A percentile compares a stretch with the other conserved stretches of the same genome.
Evolutionary conservation across 2,329 filamentous ascomycete genomes (phyloP).

Genomic region (Dactylellina cionopaga): DNA sequence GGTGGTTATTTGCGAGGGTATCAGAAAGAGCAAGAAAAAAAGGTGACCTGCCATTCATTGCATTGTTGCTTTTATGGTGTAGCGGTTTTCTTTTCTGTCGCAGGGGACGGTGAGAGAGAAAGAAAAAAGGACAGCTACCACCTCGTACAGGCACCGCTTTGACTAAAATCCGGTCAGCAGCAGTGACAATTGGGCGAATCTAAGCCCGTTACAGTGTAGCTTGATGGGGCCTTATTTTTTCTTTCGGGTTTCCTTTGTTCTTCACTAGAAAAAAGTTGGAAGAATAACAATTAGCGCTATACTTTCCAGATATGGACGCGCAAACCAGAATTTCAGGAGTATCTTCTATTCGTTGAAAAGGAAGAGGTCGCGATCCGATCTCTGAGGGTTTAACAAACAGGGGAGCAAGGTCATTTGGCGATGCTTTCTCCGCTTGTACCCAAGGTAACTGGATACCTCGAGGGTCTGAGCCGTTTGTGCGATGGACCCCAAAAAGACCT

Average conservation of each 20-base stretch:
- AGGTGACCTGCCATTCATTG: background rate
- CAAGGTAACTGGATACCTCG: conserved; percentile 11
- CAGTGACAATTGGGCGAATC: background rate
- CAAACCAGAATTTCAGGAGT: conserved; percentile 33
- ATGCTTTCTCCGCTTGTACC: conserved; percentile 26
- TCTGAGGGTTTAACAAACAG: conserved; percentile 10
- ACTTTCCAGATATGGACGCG: conserved; percentile 39
- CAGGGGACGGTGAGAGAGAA: conserved; percentile 24
- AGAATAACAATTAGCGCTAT: conserved; percentile 27
- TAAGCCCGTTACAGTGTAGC: conserved; percentile 37
- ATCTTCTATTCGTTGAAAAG: no score
- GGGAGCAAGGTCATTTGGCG: conserved; percentile 13
- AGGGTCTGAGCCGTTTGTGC: background rate
- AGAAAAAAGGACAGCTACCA: conserved; percentile 5
- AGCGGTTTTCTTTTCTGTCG: conserved; percentile 2
- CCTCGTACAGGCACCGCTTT: conserved; percentile 34
- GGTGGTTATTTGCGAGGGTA: conserved; percentile 21
- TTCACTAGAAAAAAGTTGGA: background rate
- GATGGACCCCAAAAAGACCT: conserved; percentile 3
- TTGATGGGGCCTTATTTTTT: conserved; percentile 20
- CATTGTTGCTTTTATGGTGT: background rate
- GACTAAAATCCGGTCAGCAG: conserved; percentile 37
- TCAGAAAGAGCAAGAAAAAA: conserved; percentile 5
- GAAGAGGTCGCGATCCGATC: conserved; percentile 12
- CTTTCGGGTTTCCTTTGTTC: conserved; percentile 5